Evolutionary conservation across 768 basidiomycete species (phyloP), one percentile per base, ranked within the genome.

Genomic region (Coprinellus aureogranulatus): DNA sequence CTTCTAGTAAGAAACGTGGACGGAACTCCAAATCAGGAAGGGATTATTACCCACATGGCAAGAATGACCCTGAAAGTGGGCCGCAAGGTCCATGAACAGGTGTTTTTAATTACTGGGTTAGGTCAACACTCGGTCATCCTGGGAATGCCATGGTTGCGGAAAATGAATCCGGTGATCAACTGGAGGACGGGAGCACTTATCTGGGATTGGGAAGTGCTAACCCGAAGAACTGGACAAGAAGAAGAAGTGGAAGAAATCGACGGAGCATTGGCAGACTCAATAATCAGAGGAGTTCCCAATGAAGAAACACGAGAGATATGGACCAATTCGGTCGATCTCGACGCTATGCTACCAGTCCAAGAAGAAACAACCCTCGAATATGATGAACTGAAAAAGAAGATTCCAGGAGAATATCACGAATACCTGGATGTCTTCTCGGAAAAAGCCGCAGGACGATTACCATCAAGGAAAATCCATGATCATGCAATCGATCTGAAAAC

Each of bases 401-500:
- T 57, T 16, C 56, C 41, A 4, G 12, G 2, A 20, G 5, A 53
- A 53, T 53, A 22, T 23, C 40, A 58, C 22, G 31, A 52, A 25
- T 53, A 20, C 48, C 8, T 41, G 22, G 23, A 30, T 25, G 22
- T 65, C 1, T 65, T 63, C 52, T 31, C 45, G 12, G 56, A 63
- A 30, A 44, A 59, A 52, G 47, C 25, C 28, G 59, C 64, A 1
- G 40, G 50, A 34, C 28, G 53, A 44, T 55, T 59, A 16, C 64
- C 62, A 6, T n/a, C 26, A n/a, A 14, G 23, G 0, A 18, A 49
- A 41, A 20, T 54, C 0, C 64, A 54, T 28, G 62, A 64, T 28
- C 64, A 65, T 39, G 40, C 41, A 34, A 66, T 66, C 27, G 59
- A 61, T 2, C 23, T 66, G 8, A 59, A 61, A 53, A 10, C 28